phyloP scores from a whole-genome alignment of 345 rosid species.

The Eucalyptus pauciflora region DNA sequence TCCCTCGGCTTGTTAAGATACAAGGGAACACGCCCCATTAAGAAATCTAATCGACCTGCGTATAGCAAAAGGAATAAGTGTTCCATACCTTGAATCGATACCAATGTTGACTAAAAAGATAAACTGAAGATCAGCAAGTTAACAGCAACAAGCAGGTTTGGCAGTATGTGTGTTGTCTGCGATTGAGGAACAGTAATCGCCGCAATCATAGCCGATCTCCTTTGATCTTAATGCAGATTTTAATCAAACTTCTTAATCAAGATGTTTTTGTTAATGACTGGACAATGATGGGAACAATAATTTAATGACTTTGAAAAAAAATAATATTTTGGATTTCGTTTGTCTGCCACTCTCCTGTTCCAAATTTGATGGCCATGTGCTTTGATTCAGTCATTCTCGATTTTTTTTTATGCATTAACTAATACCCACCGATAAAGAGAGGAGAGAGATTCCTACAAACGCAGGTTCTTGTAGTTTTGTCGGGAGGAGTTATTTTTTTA shows the following conservation, averaged over 20 bases:
- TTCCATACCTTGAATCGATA: background rate
- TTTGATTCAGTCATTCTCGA: background rate
- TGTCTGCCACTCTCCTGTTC: background rate
- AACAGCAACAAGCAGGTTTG: background rate
- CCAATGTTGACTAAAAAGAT: background rate
- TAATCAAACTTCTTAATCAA: constrained; percentile 24
- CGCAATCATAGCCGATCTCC: constrained; percentile 68
- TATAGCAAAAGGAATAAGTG: background rate
- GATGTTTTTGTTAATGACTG: background rate
- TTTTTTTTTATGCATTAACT: background rate
- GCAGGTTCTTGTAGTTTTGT: background rate
- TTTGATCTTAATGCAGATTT: constrained; percentile 41
- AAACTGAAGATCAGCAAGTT: background rate
- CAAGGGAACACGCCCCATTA: background rate
- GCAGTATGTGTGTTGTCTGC: constrained; percentile 37
- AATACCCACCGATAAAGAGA: background rate
- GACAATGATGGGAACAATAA: background rate
- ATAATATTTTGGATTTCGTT: background rate
- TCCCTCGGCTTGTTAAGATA: background rate
- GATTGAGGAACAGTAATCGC: constrained; percentile 38
- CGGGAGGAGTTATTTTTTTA: background rate
- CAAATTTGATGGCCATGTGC: background rate
- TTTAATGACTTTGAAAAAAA: background rate
- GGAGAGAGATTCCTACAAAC: background rate
- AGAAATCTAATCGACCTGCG: background rate